Evolutionary conservation across 208 protist genomes (phyloP).

Genomic region (Leishmania tarentolae): DNA sequence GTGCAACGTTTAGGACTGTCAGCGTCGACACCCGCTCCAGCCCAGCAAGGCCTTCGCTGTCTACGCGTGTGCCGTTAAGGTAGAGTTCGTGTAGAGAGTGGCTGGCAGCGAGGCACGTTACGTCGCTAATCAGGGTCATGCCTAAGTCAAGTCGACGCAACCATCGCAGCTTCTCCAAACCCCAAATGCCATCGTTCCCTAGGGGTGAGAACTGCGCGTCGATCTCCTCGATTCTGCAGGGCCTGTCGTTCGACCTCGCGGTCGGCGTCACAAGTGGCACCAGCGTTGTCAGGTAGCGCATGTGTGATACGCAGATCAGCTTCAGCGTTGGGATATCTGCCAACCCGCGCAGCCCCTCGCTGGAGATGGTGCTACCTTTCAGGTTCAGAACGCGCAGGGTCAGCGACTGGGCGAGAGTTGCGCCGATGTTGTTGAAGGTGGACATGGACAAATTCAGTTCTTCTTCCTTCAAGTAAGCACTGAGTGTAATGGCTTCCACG

Average conservation of each 20-base stretch:
- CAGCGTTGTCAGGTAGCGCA: constrained; percentile 47
- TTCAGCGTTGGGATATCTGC: constrained; percentile 48
- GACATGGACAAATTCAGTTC: constrained; percentile 66
- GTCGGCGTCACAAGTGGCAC: constrained; percentile 51
- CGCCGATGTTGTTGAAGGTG: constrained; percentile 48
- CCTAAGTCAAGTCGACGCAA: constrained; percentile 56
- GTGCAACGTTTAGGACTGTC: constrained; percentile 36
- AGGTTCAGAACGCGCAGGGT: constrained; percentile 54
- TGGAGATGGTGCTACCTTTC: constrained; percentile 47
- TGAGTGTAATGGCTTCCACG: constrained; percentile 33
- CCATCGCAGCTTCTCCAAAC: constrained; percentile 37
- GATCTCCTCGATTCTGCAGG: constrained; percentile 55
- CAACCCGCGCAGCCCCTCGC: constrained; percentile 53
- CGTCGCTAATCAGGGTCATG: constrained; percentile 58
- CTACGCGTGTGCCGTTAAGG: constrained; percentile 41
- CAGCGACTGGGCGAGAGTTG: constrained; percentile 36
- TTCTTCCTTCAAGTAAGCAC: constrained; percentile 38
- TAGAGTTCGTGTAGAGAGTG: constrained; percentile 45
- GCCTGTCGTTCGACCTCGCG: constrained; percentile 5
- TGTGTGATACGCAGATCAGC: constrained; percentile 51
- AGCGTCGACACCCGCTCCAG: constrained; percentile 50
- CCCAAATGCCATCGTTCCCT: constrained; percentile 35
- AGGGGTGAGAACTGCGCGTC: constrained; percentile 65
- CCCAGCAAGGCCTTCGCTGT: constrained; percentile 42
- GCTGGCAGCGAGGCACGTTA: constrained; percentile 40